Percentiles rank a stretch among this genome's conserved stretches.
Evolutionary conservation across 192 early-diverging fungal species (phyloP).

Genomic region (Pilaira anomala): DNA sequence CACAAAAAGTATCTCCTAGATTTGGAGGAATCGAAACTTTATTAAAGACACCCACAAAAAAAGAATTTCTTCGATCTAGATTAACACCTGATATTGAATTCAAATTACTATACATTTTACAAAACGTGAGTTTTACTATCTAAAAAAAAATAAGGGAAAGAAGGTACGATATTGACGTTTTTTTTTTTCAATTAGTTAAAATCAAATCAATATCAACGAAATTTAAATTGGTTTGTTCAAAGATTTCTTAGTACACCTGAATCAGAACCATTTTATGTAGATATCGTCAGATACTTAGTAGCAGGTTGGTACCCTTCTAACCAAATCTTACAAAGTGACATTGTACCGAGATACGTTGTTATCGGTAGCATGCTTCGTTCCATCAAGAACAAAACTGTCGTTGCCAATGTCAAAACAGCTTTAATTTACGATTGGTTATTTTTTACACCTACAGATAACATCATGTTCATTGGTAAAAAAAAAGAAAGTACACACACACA

Average conservation of each 20-base stretch:
- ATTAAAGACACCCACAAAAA: conserved; percentile 57
- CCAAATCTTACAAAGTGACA: conserved; percentile 59
- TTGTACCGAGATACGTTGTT: conserved; percentile 71
- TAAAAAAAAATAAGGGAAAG: neutral
- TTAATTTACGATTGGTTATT: conserved; percentile 80
- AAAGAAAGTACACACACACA: neutral
- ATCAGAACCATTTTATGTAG: conserved; percentile 56
- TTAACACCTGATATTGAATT: conserved; percentile 69
- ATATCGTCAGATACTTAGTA: conserved; percentile 73
- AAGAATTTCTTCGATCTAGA: conserved; percentile 55
- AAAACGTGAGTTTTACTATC: conserved; percentile 39
- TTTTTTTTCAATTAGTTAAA: conserved; percentile 39
- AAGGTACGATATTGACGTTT: neutral
- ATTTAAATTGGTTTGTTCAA: conserved; percentile 65
- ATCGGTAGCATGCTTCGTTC: conserved; percentile 57
- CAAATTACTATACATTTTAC: conserved; percentile 62
- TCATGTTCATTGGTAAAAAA: conserved; percentile 65
- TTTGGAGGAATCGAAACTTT: conserved; percentile 54
- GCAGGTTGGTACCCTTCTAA: conserved; percentile 73
- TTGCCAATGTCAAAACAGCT: conserved; percentile 68
- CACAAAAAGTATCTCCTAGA: conserved; percentile 51
- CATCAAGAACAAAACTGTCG: conserved; percentile 57
- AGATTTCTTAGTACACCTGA: conserved; percentile 57
- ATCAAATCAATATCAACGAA: conserved; percentile 46
- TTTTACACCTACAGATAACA: conserved; percentile 62